Evolutionary conservation across 768 basidiomycete genomes (phyloP).

Genomic region (Suillus luteus): DNA sequence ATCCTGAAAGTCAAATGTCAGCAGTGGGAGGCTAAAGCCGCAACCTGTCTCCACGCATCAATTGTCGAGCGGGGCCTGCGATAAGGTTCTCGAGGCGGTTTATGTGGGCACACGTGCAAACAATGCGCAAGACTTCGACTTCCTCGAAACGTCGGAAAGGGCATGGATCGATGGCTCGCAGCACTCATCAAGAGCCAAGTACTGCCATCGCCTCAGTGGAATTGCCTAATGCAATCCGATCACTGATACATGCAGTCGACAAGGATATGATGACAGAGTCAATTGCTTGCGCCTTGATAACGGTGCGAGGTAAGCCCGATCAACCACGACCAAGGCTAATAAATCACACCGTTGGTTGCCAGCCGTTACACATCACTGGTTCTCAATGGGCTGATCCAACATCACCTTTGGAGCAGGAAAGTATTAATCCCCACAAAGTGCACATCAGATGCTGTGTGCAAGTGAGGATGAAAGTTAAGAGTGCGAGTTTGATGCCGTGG

Average conservation of each 20-base stretch:
- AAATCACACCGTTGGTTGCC: too few relatives aligned
- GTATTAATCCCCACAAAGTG: not conserved
- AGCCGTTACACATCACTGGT: not conserved
- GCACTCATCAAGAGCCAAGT: not conserved
- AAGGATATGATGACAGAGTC: not conserved
- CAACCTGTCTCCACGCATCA: not conserved
- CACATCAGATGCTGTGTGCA: not conserved
- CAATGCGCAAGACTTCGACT: slow-evolving; percentile 7
- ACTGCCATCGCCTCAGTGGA: not conserved
- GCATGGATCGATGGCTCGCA: slow-evolving; percentile 5
- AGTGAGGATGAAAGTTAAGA: not conserved
- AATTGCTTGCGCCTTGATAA: not conserved
- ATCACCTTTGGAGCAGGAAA: not conserved
- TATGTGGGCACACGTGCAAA: slow-evolving; percentile 3
- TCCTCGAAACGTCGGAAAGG: slow-evolving; percentile 5
- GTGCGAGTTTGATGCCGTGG: not conserved
- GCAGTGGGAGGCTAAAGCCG: not conserved
- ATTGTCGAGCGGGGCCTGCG: not conserved
- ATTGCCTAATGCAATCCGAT: slow-evolving; percentile 5
- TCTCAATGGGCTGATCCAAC: not conserved
- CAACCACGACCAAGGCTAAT: not conserved
- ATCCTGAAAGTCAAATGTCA: not conserved
- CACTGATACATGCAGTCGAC: not conserved
- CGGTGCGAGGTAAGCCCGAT: not conserved
- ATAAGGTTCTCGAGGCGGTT: not conserved